These are phyloP conservation scores for Leccinellum luteum DNA, from an alignment of 768 basidiomycete species.

Conservation along the genomic window DNA sequence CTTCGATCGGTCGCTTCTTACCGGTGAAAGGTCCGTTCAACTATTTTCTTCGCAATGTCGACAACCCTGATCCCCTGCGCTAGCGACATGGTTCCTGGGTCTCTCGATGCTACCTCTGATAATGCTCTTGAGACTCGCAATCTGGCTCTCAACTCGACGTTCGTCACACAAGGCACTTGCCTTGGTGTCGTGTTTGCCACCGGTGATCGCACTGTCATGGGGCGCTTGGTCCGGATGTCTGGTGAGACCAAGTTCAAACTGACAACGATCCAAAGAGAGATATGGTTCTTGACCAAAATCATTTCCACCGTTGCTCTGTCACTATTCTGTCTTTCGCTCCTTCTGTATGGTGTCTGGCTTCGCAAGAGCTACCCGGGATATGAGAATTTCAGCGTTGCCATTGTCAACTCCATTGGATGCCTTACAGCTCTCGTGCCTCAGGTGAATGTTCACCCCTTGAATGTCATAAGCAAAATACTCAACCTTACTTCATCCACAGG, in stretches of 20 bases:
- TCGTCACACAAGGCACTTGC: constrained; percentile 41
- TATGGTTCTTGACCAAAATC: constrained; percentile 52
- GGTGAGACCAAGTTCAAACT: constrained; percentile 44
- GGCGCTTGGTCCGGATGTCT: constrained; percentile 54
- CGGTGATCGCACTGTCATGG: constrained; percentile 47
- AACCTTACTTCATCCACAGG: constrained; percentile 26
- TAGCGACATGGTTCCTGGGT: constrained; percentile 44
- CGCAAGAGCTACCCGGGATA: constrained; percentile 32
- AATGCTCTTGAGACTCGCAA: constrained; percentile 48
- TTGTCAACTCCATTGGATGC: constrained; percentile 40
- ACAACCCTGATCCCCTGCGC: background rate
- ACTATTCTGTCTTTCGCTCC: constrained; percentile 41
- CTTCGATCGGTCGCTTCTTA: constrained; percentile 53
- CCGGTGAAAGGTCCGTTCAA: constrained; percentile 41
- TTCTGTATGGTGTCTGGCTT: constrained; percentile 45
- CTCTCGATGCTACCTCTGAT: constrained; percentile 45
- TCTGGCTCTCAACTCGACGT: constrained; percentile 47
- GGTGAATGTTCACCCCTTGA: too few relatives aligned
- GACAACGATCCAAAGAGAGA: constrained; percentile 47
- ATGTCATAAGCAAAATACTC: too few relatives aligned
- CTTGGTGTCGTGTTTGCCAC: constrained; percentile 42
- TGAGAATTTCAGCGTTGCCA: constrained; percentile 33
- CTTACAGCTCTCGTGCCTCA: constrained; percentile 43
- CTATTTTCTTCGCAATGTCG: background rate
- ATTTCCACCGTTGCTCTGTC: constrained; percentile 41